These are phyloP conservation scores for Eucalyptus virginea DNA, from an alignment of 345 rosid genomes.

Conservation along the genomic window DNA sequence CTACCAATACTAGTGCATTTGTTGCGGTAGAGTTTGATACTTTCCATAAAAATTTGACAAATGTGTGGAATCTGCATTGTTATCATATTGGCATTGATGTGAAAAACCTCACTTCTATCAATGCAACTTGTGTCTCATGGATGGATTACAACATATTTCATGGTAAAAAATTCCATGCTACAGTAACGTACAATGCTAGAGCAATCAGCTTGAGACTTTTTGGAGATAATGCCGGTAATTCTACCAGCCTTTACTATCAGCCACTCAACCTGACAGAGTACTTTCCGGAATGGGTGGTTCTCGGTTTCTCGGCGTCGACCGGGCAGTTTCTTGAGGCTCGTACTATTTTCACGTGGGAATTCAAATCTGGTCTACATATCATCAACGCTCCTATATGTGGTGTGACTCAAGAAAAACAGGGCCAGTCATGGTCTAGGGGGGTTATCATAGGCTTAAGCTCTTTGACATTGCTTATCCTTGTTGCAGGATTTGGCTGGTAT, in stretches of 20 bases:
- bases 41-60: background rate
- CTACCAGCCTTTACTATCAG: background rate
- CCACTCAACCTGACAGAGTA: background rate
- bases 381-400: background rate
- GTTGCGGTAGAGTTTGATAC: background rate
- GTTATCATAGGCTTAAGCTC: background rate
- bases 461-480: background rate
- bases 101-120: background rate
- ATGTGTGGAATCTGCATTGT: background rate
- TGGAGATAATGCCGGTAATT: background rate
- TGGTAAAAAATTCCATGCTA: background rate
- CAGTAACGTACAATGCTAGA: background rate
- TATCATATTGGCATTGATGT: background rate
- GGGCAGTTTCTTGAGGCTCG: background rate
- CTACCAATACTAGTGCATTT: background rate
- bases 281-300: background rate
- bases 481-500: background rate
- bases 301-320: background rate
- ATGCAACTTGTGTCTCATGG: background rate
- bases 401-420: background rate
- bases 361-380: background rate
- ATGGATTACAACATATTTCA: background rate
- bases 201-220: background rate
- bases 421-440: background rate
- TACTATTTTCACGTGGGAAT: background rate